Percentiles rank a stretch among this genome's conserved stretches.
phyloP scores from a whole-genome alignment of 352 stramenopile genomes.

The Thalassiosira mediterranea region DNA sequence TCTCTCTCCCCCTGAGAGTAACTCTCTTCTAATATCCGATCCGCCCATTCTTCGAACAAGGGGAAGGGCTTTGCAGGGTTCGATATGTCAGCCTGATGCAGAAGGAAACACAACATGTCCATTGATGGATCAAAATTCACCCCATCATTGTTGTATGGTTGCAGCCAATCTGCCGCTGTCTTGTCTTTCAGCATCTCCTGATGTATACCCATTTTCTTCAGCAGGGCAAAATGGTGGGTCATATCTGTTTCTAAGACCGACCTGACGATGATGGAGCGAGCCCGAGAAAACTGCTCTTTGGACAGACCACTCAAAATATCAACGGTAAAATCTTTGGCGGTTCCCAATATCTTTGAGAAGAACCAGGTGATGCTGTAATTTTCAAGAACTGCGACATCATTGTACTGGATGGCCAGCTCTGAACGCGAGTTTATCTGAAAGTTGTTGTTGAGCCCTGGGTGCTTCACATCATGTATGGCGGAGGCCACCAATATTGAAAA shows the following conservation, averaged over 20 bases:
- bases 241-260: conserved; percentile 81
- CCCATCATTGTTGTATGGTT: conserved; percentile 40
- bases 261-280: conserved; percentile 65
- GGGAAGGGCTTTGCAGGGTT: conserved; percentile 91
- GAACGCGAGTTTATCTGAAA: conserved; percentile 88
- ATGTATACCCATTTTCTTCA: conserved; percentile 48
- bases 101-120: conserved; percentile 63
- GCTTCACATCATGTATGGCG: conserved; percentile 91
- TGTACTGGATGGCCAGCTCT: conserved; percentile 90
- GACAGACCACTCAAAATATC: conserved; percentile 63
- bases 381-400: conserved; percentile 90
- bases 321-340: conserved; percentile 23
- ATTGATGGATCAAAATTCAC: conserved; percentile 30
- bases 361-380: conserved; percentile 73
- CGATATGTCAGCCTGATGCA: conserved; percentile 92
- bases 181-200: conserved; percentile 42
- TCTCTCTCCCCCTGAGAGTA: conserved; percentile 95
- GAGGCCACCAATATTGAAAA: conserved; percentile 86
- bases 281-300: conserved; percentile 39
- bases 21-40: conserved; percentile 92
- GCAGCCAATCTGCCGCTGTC: conserved; percentile 29
- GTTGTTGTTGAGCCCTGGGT: conserved; percentile 90
- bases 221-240: conserved; percentile 74
- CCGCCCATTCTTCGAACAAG: conserved; percentile 90
- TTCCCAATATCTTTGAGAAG: conserved; percentile 59